These are phyloP conservation scores for Trichoderma atrobrunneum DNA, from an alignment of 2,329 filamentous ascomycete genomes.

Conservation along the genomic window DNA sequence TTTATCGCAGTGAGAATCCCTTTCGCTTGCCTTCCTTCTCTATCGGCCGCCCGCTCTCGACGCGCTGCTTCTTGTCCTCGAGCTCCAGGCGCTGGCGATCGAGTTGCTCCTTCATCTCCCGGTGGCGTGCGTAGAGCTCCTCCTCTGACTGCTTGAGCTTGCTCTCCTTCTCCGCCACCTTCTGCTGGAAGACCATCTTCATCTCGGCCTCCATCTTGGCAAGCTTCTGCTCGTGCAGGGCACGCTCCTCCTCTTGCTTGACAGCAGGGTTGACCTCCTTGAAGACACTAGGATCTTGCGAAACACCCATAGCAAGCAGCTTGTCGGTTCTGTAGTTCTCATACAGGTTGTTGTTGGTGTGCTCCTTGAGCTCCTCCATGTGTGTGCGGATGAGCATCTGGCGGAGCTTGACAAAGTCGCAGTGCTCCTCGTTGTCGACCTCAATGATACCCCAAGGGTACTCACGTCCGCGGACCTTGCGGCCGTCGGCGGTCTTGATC, in stretches of 20 bases:
- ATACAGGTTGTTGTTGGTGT: conserved; percentile 98
- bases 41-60: conserved; percentile 92
- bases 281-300: conserved; percentile 98
- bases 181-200: conserved; percentile 99
- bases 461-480: conserved; percentile 90
- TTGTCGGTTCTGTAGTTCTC: conserved; percentile 99
- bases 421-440: conserved; percentile 99
- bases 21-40: conserved; percentile 99
- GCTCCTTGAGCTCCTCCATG: conserved; percentile 99
- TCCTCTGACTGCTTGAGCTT: conserved; percentile 99
- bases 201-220: conserved; percentile 99
- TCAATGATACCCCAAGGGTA: conserved; percentile 99
- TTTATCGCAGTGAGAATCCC: conserved; percentile 96
- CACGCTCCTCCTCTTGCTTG: conserved; percentile 99
- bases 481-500: conserved; percentile 85
- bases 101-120: conserved; percentile 99
- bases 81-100: conserved; percentile 92
- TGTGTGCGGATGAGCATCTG: conserved; percentile 99
- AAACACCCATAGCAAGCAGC: conserved; percentile 96
- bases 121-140: conserved; percentile 94
- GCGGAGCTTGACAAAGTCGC: conserved; percentile 98
- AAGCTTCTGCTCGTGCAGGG: conserved; percentile 98
- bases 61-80: conserved; percentile 95
- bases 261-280: conserved; percentile 99
- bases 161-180: conserved; percentile 99